Base-by-base conservation (phyloP, 2,329 filamentous ascomycete species). In the Colletotrichum noveboracense region DNA sequence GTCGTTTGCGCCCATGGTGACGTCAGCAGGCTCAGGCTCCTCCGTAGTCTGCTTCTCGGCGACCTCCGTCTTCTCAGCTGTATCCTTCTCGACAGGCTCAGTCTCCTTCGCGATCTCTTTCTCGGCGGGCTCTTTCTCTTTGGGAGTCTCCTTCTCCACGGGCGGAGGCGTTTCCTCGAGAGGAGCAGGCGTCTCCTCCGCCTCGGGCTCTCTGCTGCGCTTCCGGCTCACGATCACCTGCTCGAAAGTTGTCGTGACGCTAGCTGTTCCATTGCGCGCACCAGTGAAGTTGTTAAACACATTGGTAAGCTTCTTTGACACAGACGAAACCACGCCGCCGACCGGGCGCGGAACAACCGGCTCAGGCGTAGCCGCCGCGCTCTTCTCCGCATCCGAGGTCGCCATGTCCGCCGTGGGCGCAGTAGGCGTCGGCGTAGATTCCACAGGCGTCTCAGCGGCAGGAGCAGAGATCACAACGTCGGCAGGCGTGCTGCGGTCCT, bases 191-290 rank as follows among this genome's bases (percentile, higher is more conserved):
- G 60, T 75, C 13, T 38, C 65, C 7, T 74, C 71, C 3, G 13
- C 26, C 30, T 76, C 66, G 0, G 71, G 74, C 34, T 76, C 74
- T 66, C 66, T 71, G 52, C 66, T 75, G 16, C 66, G 71, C 34
- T 75, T 75, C 36, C 71, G 74, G 61, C 74, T 75, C 16, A 66
- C 71, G 5, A 74, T 24, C 7, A 66, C 66, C 52, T 76, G 66
- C 61, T 76, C 74, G 24, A 75, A 61, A 3, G 74, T 56, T 7
- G 71, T 21, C 9, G 71, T 69, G 24, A 69, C 34, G 16, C 52
- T 75, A 5, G 74, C 48, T 4, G 56, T 61, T 13, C 66, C 70
- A 13, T 66, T 65, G 61, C 60, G 74, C 36, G 58, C 36, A 18
- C 12, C 32, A 16, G 36, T 48, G 38, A 75, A 26, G 26, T 64